Base-by-base conservation (phyloP, 2,329 filamentous ascomycete species). In the Thielaviopsis musarum region DNA sequence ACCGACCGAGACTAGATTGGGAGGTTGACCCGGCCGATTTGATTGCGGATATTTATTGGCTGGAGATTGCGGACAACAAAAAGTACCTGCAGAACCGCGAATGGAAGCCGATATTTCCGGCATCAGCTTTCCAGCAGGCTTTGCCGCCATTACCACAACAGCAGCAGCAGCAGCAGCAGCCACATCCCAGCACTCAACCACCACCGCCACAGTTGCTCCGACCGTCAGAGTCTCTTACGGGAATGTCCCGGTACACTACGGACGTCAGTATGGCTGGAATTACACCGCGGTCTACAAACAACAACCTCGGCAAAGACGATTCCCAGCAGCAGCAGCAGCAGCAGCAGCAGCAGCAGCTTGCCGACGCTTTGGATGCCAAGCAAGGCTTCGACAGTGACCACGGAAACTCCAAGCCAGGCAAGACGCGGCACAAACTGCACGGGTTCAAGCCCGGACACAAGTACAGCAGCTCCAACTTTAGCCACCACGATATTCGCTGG, bases 41-140 rank as follows among this genome's bases (percentile, higher is more conserved):
- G 69, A 74, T 97, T 54, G 91, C 91, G 4, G 93, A 98, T 72
- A 78, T 86, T 1, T 88, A 91, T 66, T 98, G 93, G 93, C 73
- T 94, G 22, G 89, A 96, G 68, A 83, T 91, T 66, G 81, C 80
- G 34, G 76, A 84, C 61, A 90, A 96, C 70, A 94, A 91, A 69
- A 78, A 77, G 57, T 75, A 90, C 28, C 85, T 95, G 51, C 87
- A 95, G 67, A 87, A 95, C 69, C 82, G 83, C 15, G 75, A 88
- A 66, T 89, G 89, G 66, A 78, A 80, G 54, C 84, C 80, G 60
- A 81, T 96, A 15, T 94, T 87, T 63, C 76, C 60, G 6, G 34
- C 60, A 6, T 53, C 52, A 0, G 22, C 28, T 10, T 56, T 61
- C n/a, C 65, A 0, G 65, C 65, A 56, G 30, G 38, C 38, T 15